Evolutionary conservation across 371 early-diverging fungal genomes (phyloP), one percentile per base, ranked within the genome.

Genomic region (Apophysomyces elegans): DNA sequence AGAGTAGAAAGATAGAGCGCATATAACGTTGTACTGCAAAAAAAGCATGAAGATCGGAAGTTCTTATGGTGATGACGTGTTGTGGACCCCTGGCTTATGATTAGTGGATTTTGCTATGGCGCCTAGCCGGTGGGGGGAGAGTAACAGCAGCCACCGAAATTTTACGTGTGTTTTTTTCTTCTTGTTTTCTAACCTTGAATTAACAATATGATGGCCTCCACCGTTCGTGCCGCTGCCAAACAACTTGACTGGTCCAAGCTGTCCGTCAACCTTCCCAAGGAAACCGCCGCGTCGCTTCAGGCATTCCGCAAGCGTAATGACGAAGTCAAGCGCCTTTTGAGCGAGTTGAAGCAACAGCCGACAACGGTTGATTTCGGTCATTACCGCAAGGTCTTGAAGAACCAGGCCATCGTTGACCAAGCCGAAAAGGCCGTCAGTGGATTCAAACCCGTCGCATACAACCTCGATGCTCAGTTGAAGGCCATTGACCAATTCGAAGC

Each of bases 281-380:
- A 98, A 74, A 96, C 97, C 56, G 88, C 90, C 64, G 93, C 89
- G 60, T 79, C 95, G 37, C 83, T 98, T 64, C 82, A 82, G 69
- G 90, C 93, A 50, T 97, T 98, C 93, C 96, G 97, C 74, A 94
- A 96, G 80, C 92, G 96, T 72, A 95, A 95, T 78, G 96, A 95
- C 44, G 95, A 96, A 77, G 86, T 90, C 59, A 93, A 93, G 83
- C 89, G 93, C 72, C 77, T 88, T 63, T 86, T 96, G 67, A 58
- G 74, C 60, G 93, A 92, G 72, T 88, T 98, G 62, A 84, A 90
- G 78, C 94, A 93, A 76, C 93, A 93, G 63, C 80, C 87, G 74
- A 86, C 89, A 65, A 74, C 89, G 59, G 87, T 98, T 66, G 94
- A 97, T 82, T 97, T 97, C 76, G 91, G 82, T 26, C 86, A 88